Base-by-base conservation (phyloP, 2,329 filamentous ascomycete genomes). In the Pseudopyrenochaeta lycopersici region DNA sequence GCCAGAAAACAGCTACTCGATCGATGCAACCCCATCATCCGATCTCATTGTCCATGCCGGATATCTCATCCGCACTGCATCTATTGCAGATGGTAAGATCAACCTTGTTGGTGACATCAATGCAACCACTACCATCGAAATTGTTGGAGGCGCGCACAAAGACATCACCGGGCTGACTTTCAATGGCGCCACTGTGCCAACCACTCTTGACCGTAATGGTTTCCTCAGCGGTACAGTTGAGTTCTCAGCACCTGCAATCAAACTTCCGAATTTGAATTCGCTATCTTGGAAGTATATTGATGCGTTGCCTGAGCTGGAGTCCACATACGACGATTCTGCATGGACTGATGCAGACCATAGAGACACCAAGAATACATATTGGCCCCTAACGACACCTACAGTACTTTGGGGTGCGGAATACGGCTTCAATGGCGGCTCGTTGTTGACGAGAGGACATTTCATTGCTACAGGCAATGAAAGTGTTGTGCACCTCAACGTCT, bases 61-160 rank as follows among this genome's bases (percentile, higher is more conserved):
- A 2, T 88, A 90, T 62, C 80, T 90, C 0, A 64, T 90, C 17
- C 82, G 88, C 3, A 84, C 81, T 0, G 86, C 86, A 0, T 78
- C 79, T 1, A 68, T 88, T 1, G 62, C 82, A 3, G 83, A 80
- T 1, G 77, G 75, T 9, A 80, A 81, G 3, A 78, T 93, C 5
- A 77, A 82, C n/a, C 71, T 93, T 1, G 82, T 82, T 2, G 90
- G 87, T 2, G 90, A 93, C 63, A 82, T 92, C 60, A 92, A 92
- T 60, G 73, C 80, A 0, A 90, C 88, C 0, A 86, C 87, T 0
- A 67, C 82, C 0, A 72, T 93, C 11, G 88, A 91, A 58, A 78
- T 92, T n/a, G 84, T 91, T 18, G 85, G 87, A 3, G 86, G 78
- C 4, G 81, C 84, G 0, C 82, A 85, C 0, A 67, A 76, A 1